Base-by-base conservation (phyloP, 257 asterid species). In the Penstemon newberryi region DNA sequence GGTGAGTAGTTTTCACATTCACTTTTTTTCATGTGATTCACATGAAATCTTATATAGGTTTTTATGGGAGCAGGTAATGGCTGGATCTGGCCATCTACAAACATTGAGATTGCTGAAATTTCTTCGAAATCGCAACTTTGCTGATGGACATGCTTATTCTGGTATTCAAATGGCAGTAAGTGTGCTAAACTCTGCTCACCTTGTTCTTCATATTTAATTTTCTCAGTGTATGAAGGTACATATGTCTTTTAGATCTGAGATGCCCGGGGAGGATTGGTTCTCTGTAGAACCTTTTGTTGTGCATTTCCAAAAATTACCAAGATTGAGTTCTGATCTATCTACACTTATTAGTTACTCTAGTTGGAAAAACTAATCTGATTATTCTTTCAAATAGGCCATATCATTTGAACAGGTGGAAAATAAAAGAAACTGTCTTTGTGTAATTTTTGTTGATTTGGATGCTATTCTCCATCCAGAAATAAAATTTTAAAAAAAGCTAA, bases 21-120 rank as follows among this genome's bases (percentile, higher is more conserved):
- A n/a, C 13, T 3, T 64, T 43, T 65, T 4, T 54, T 56, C 68
- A n/a, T 40, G 12, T 36, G 52, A 41, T 53, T 73, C 47, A 25
- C 33, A 51, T 15, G 7, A 47, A 68, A 56, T 69, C 75, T 77
- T 13, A 64, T 57, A 47, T 68, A 19, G 59, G 53, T 69, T 41
- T 60, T 45, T 78, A 70, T 71, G 70, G 63, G 44, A 71, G 67
- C 90, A 94, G 99, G 96, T 94, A 73, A 89, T 94, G 99, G 96
- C 99, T 67, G 99, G 99, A 70, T 94, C 99, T 44, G 99, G 99
- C 60, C 89, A 94, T 81, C 88, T 94, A 55, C 89, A 83, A 73
- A 94, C 96, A 44, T 83, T 94, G 69, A 87, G 84, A 76, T 75
- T 94, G 73, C 81, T 94, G 80, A 94, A 89, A 80, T 94, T 88